These are phyloP conservation scores for Silene noctiflora DNA, from an alignment of 179 eudicot species.

Conservation along the genomic window DNA sequence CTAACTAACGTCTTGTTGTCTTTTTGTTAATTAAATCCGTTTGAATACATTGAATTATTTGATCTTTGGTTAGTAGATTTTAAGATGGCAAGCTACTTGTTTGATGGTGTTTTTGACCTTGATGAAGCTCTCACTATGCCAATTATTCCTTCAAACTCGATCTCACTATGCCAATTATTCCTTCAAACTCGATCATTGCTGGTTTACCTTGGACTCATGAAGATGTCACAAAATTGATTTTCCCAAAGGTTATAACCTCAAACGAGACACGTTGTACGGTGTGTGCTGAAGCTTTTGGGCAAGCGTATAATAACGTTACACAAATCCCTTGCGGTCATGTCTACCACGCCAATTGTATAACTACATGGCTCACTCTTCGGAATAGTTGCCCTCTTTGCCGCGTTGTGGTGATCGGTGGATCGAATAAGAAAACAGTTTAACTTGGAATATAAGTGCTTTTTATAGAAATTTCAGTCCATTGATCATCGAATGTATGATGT, in stretches of 20 bases:
- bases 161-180: too few relatives aligned
- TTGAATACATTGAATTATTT: too few relatives aligned
- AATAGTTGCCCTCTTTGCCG: constrained; percentile 49
- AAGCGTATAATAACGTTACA: constrained; percentile 7
- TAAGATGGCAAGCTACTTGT: neutral
- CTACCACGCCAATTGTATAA: constrained; percentile 37
- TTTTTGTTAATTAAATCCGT: too few relatives aligned
- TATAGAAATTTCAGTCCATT: too few relatives aligned
- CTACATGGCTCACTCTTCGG: constrained; percentile 27
- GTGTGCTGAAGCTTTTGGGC: constrained; percentile 32
- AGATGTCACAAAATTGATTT: neutral
- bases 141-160: neutral
- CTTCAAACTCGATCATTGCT: neutral
- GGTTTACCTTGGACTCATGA: neutral
- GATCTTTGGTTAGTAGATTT: neutral
- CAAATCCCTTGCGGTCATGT: constrained; percentile 41
- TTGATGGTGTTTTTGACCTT: constrained; percentile 20
- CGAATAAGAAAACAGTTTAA: neutral
- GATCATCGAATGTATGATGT: neutral
- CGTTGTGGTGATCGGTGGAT: neutral
- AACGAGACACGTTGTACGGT: constrained; percentile 26
- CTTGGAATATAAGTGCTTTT: too few relatives aligned
- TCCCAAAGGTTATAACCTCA: neutral
- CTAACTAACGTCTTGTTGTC: too few relatives aligned
- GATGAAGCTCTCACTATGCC: constrained; percentile 27